Evolutionary conservation across 257 asterid genomes (phyloP), one percentile per base, ranked within the genome.

Genomic region (Leonotis leonurus): DNA sequence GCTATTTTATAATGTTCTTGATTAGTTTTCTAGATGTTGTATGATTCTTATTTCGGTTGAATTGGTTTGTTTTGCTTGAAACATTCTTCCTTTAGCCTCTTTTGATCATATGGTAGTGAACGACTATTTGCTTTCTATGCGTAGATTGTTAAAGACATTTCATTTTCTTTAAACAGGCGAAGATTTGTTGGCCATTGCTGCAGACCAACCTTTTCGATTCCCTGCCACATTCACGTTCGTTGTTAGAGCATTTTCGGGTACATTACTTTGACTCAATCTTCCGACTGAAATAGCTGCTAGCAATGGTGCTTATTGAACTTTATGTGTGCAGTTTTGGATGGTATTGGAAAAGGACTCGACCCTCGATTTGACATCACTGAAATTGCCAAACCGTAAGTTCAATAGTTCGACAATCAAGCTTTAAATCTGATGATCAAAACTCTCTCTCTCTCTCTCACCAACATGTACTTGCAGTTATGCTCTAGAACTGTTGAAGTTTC

Each of bases 141-240:
- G 39, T 33, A 1, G 16, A 5, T 33, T 40, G 57, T 69, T 45
- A 54, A 57, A 37, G 20, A 17, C 39, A n/a, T 68, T 60, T 14
- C 53, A 4, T 45, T 17, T 49, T 65, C 49, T 32, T 41, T 6
- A 33, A 50, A 75, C 89, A 92, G 97, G 99, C 61, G 99, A 93
- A 81, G 97, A 93, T 75, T 75, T 93, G 77, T 71, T 93, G 75
- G 76, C 97, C 62, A 85, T 93, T 43, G 97, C 96, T 40, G 99
- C 94, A 5, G 99, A 93, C 73, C 99, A 93, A 71, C 97, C 99
- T 3, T 93, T 93, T 63, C 81, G 99, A 33, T 93, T 93, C 77
- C 99, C 99, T 36, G 99, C 99, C 46, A 93, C 99, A 61, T 93
- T 93, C 83, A 93, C 99, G 69, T 93, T 93, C 65, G 99, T 93